Base-by-base conservation (phyloP, 2,329 filamentous ascomycete species). In the Zymoseptoria tritici region DNA sequence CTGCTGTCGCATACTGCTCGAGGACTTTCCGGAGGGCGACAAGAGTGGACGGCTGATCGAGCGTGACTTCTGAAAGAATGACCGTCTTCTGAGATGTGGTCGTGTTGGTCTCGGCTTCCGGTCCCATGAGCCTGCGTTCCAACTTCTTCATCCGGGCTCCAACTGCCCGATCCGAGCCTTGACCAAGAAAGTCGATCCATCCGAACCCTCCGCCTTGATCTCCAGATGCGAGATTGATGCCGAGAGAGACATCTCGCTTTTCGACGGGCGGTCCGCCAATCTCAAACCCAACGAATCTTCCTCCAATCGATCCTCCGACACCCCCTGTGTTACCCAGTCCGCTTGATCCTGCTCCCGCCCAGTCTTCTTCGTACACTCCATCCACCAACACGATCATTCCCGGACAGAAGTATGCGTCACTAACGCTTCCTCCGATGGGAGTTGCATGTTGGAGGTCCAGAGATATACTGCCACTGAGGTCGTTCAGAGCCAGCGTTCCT, bases 371-470 rank as follows among this genome's bases (percentile, higher is more conserved):
- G 70, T 99, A 99, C n/a, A 93, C 86, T 6, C 94, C 94, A 69
- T 99, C 94, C 0, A 97, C 85, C 0, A 99, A 81, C 3, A 97
- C 89, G 54, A 99, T 89, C 91, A 97, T 97, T 2, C 95, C 95
- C 0, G 94, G 92, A 4, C 88, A 86, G 71, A 97, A 97, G 88
- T 91, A 99, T 3, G 90, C 88, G 22, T 90, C 91, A n/a, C 36
- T 46, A 46, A 46, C 36, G 36, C 16, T 46, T 4, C 36, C 36
- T n/a, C 36, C 36, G 70, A 93, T 87, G 13, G 89, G 85, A 21
- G 86, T 85, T 0, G 93, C 90, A 69, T 93, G 88, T 20, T 85
- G 83, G 9, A 97, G 77, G 66, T 97, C 91, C 1, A 99, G 79
- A 2, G 85, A 81, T 67, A 99, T 96, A 56, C 89, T 93, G 19